phyloP scores from a whole-genome alignment of 2,329 filamentous ascomycete genomes.

The Colletotrichum orbiculare region DNA sequence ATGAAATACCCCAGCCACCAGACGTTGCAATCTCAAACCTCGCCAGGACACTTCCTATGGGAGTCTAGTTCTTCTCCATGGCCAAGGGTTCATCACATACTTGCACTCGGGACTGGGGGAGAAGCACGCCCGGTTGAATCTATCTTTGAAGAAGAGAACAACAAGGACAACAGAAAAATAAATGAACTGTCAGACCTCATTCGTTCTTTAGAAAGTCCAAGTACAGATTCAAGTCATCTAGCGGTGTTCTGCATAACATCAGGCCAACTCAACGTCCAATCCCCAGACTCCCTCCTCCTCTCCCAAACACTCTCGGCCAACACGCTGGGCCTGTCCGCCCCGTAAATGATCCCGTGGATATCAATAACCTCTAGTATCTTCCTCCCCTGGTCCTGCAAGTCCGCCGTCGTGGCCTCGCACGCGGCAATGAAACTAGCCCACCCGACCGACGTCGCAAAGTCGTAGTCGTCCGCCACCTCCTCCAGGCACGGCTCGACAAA shows the following conservation, averaged over 20 bases:
- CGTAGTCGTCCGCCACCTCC: conserved; percentile 46
- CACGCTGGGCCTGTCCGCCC: conserved; percentile 40
- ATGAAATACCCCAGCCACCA: too few species aligned
- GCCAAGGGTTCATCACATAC: too few species aligned
- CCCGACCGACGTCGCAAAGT: conserved; percentile 50
- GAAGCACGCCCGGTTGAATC: too few species aligned
- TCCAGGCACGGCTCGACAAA: conserved; percentile 49
- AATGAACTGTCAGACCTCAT: too few species aligned
- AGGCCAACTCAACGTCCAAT: conserved; percentile 47
- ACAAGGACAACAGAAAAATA: too few species aligned
- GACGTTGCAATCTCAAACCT: too few species aligned
- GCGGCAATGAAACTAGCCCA: conserved; percentile 58
- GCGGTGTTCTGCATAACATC: conserved; percentile 16
- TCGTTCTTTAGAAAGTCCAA: too few species aligned
- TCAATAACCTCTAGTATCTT: conserved; percentile 42
- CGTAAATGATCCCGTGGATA: conserved; percentile 43
- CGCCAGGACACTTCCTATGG: too few species aligned
- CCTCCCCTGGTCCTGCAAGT: conserved; percentile 45
- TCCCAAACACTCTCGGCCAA: conserved; percentile 46
- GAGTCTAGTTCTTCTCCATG: too few species aligned
- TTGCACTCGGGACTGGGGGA: too few species aligned
- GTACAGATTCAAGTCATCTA: neutral
- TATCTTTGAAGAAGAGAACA: too few species aligned
- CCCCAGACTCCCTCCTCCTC: conserved; percentile 41
- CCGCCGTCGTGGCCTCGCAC: conserved; percentile 51